Conservation (phyloP, 1,284 basidiomycete genomes). For the Ganoderma meredithae region DNA sequence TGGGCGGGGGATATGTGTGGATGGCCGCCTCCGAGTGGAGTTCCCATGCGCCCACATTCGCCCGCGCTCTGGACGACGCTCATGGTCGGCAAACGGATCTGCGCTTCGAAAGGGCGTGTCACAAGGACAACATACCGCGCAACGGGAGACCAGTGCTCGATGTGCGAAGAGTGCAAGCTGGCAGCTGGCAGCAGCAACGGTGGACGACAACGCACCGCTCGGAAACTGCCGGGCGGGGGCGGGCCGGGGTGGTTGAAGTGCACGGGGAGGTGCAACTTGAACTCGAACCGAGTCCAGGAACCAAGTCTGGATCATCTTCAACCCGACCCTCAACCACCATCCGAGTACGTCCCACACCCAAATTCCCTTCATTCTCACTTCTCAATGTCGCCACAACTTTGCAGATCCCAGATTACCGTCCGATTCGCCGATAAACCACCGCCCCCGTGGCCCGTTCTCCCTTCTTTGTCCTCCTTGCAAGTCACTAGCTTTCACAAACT, state of each 20-base stretch:
- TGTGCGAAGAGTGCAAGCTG: no score
- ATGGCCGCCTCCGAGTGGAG: neutral
- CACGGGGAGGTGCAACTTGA: no score
- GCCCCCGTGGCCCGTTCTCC: neutral
- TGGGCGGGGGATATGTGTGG: neutral
- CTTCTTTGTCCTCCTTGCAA: neutral
- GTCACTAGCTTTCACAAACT: neutral
- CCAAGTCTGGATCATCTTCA: neutral
- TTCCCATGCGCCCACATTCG: slow-evolving; percentile 1
- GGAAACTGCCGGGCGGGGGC: no score
- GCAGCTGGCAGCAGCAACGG: no score
- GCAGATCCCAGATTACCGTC: neutral
- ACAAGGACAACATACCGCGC: neutral
- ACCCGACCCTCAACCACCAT: neutral
- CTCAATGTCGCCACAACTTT: neutral
- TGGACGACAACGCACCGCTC: no score
- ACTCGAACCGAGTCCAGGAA: no score
- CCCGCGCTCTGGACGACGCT: neutral
- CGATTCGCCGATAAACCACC: neutral
- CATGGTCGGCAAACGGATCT: neutral
- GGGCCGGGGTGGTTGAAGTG: no score
- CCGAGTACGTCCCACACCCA: neutral
- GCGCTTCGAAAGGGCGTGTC: neutral
- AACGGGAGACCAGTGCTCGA: no score
- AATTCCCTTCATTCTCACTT: neutral